Percentiles rank a stretch among this genome's conserved stretches.
Evolutionary conservation across 176 grass and related monocot genomes (phyloP).

Genomic region (Oryza punctata): DNA sequence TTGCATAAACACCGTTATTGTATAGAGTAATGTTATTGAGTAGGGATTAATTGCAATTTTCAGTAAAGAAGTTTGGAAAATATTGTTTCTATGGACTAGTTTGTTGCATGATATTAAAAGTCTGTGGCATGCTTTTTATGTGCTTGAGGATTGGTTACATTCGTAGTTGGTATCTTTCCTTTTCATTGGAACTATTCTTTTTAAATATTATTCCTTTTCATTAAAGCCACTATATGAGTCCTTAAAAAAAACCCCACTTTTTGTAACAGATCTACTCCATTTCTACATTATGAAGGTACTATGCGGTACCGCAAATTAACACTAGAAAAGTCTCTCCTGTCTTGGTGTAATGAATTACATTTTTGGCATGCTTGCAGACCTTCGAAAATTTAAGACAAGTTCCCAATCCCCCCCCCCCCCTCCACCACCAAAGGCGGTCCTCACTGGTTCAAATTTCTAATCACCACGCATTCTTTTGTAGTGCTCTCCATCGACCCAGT

Average conservation of each 20-base stretch:
- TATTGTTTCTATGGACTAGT: neutral
- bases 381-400: neutral
- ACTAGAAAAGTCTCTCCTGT: neutral
- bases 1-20: neutral
- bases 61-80: neutral
- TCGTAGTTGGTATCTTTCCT: constrained; percentile 23
- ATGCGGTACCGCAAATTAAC: too few species aligned
- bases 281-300: too few species aligned
- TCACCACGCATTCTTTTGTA: constrained; percentile 4
- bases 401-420: neutral
- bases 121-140: constrained; percentile 16
- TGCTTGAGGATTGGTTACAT: constrained; percentile 5
- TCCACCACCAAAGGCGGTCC: too few species aligned
- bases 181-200: neutral
- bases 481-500: constrained; percentile 83
- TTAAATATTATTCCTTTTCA: neutral
- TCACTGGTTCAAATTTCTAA: neutral
- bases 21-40: neutral
- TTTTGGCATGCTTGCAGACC: neutral
- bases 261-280: neutral
- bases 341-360: constrained; percentile 5
- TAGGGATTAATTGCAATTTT: constrained; percentile 9
- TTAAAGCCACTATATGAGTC: neutral
- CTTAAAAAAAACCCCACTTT: neutral
- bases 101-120: neutral